A percentile compares a stretch with the other conserved stretches of the same genome.
These are phyloP conservation scores for Dryadomyces quercus-mongolicae DNA, from an alignment of 2,329 filamentous ascomycete species.

Conservation along the genomic window DNA sequence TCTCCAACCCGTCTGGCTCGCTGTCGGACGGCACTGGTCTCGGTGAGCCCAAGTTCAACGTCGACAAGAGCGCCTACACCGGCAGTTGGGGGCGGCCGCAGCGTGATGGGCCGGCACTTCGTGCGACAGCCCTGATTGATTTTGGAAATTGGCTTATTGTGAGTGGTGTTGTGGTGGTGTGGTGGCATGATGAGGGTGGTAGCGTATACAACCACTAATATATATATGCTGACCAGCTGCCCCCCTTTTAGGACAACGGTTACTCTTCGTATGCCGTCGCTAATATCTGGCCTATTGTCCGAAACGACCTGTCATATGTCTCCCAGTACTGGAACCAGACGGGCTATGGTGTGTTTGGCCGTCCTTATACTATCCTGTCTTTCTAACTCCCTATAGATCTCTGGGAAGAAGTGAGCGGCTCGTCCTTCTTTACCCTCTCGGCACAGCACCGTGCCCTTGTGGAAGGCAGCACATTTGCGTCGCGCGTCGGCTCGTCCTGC, in stretches of 20 bases:
- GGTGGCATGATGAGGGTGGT: too few relatives aligned
- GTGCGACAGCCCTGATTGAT: slow-evolving; percentile 59
- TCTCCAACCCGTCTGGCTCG: slow-evolving; percentile 57
- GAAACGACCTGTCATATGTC: slow-evolving; percentile 66
- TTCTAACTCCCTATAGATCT: slow-evolving; percentile 32
- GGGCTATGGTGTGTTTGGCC: slow-evolving; percentile 40
- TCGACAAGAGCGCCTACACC: slow-evolving; percentile 51
- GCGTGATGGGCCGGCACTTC: slow-evolving; percentile 64
- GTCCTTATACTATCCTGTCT: background rate
- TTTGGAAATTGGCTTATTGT: slow-evolving; percentile 56
- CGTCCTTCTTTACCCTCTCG: slow-evolving; percentile 68
- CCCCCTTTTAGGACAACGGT: slow-evolving; percentile 33
- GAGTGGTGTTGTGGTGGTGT: background rate
- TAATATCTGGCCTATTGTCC: slow-evolving; percentile 60
- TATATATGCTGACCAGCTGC: slow-evolving; percentile 6
- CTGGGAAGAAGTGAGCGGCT: slow-evolving; percentile 70
- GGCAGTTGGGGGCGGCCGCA: slow-evolving; percentile 66
- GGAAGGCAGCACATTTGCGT: slow-evolving; percentile 55
- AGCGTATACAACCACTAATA: slow-evolving; percentile 19
- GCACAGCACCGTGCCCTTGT: slow-evolving; percentile 57
- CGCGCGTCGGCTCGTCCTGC: slow-evolving; percentile 48
- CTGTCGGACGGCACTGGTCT: slow-evolving; percentile 41
- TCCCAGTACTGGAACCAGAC: slow-evolving; percentile 58
- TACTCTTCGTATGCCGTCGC: slow-evolving; percentile 42
- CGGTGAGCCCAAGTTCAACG: slow-evolving; percentile 63